Evolutionary conservation across 164 flowering plant genomes (phyloP).

Genomic region (Vitis vinifera): DNA sequence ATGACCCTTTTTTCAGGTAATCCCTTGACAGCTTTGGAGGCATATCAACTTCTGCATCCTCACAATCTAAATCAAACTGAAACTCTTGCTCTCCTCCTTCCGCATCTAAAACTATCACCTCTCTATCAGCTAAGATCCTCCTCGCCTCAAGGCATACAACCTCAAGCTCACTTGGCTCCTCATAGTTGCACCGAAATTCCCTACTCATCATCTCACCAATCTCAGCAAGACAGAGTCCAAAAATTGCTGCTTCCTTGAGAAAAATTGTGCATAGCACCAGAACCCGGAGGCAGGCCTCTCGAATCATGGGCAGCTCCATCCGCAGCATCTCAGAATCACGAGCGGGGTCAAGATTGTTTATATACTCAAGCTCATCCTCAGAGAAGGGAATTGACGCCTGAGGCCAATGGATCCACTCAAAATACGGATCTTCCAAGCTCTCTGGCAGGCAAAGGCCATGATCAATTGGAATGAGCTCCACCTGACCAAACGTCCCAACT

Average conservation of each 20-base stretch:
- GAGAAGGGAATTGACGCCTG: constrained; percentile 36
- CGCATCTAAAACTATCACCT: not conserved
- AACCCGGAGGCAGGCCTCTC: constrained; percentile 33
- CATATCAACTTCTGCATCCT: constrained; percentile 6
- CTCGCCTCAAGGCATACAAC: constrained; percentile 28
- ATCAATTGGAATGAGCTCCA: constrained; percentile 32
- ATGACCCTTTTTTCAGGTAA: not conserved
- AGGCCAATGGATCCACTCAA: constrained; percentile 41
- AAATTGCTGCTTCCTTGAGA: constrained; percentile 30
- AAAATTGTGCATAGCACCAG: constrained; percentile 27
- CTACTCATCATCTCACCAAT: constrained; percentile 39
- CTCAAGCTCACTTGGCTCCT: constrained; percentile 35
- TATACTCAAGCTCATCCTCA: constrained; percentile 29
- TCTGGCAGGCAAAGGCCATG: constrained; percentile 38
- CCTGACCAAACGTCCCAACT: constrained; percentile 22
- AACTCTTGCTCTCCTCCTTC: constrained; percentile 10
- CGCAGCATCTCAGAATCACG: constrained; percentile 27
- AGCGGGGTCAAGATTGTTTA: constrained; percentile 23
- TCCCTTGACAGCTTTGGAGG: constrained; percentile 4
- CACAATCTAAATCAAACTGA: constrained; percentile 21
- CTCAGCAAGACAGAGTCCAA: constrained; percentile 34
- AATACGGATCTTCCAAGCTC: constrained; percentile 33
- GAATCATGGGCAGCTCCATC: constrained; percentile 31
- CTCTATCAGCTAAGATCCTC: constrained; percentile 14
- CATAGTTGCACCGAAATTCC: constrained; percentile 17